Evolutionary conservation across 2,329 filamentous ascomycete species (phyloP).

Genomic region (Exophiala sp.): DNA sequence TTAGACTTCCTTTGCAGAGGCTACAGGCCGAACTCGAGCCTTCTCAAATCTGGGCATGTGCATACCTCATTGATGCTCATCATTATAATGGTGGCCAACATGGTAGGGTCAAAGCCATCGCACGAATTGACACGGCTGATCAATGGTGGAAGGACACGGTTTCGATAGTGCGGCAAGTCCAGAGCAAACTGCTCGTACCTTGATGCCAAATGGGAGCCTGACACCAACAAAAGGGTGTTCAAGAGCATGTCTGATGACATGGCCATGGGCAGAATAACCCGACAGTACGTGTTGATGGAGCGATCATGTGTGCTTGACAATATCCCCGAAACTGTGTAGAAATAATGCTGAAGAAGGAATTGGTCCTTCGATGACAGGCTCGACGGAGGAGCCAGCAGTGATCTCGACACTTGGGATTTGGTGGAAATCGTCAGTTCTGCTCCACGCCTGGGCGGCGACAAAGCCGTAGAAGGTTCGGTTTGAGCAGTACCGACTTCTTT

Average conservation of each 20-base stretch:
- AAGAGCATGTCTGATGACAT: slow-evolving; percentile 4
- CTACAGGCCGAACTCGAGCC: not conserved
- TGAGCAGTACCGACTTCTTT: not conserved
- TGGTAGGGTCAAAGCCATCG: slow-evolving; percentile 2
- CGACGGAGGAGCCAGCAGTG: not conserved
- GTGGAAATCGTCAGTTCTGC: not conserved
- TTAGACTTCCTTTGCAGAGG: not conserved
- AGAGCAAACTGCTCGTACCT: slow-evolving; percentile 4
- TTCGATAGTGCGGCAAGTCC: slow-evolving; percentile 4
- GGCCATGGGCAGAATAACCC: slow-evolving; percentile 6
- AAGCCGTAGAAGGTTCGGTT: not conserved
- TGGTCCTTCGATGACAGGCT: slow-evolving; percentile 6
- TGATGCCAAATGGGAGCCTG: slow-evolving; percentile 1
- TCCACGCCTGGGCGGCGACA: not conserved
- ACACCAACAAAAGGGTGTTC: slow-evolving; percentile 7
- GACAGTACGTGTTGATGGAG: slow-evolving; percentile 9
- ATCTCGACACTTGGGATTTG: not conserved
- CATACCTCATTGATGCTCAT: slow-evolving; percentile 9
- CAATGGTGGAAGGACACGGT: slow-evolving; percentile 3
- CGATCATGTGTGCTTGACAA: slow-evolving; percentile 9
- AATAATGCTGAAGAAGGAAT: slow-evolving; percentile 7
- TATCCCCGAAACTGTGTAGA: slow-evolving; percentile 8
- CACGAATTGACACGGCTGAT: slow-evolving; percentile 1
- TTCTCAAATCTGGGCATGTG: not conserved
- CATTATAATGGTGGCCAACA: slow-evolving; percentile 11